phyloP scores from a whole-genome alignment of 2,329 filamentous ascomycete genomes.

The Metarhizium brunneum region DNA sequence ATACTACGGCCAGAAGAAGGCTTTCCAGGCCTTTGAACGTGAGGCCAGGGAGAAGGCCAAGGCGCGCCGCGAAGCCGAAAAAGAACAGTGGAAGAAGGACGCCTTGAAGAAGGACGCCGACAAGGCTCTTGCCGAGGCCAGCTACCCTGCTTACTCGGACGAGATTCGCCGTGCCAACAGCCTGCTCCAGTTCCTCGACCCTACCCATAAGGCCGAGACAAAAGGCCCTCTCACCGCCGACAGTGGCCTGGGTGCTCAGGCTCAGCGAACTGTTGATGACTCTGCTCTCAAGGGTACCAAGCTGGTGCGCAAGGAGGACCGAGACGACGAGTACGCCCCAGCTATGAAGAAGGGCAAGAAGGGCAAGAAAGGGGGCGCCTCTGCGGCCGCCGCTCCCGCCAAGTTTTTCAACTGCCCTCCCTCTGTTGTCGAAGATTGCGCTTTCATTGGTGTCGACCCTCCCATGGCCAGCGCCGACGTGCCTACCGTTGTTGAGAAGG shows the following conservation, averaged over 20 bases:
- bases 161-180: slow-evolving; percentile 86
- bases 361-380: slow-evolving; percentile 55
- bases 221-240: slow-evolving; percentile 55
- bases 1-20: slow-evolving; percentile 74
- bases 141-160: slow-evolving; percentile 79
- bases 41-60: slow-evolving; percentile 67
- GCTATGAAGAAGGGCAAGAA: slow-evolving; percentile 82
- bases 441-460: slow-evolving; percentile 74
- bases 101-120: slow-evolving; percentile 68
- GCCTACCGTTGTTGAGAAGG: slow-evolving; percentile 70
- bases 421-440: slow-evolving; percentile 84
- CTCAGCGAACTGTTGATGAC: slow-evolving; percentile 76
- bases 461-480: slow-evolving; percentile 82
- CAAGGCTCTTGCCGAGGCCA: slow-evolving; percentile 70
- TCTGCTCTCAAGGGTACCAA: slow-evolving; percentile 77
- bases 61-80: slow-evolving; percentile 75
- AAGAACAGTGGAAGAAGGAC: slow-evolving; percentile 61
- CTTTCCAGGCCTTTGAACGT: slow-evolving; percentile 74
- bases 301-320: slow-evolving; percentile 77
- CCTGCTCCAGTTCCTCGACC: slow-evolving; percentile 87
- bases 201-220: slow-evolving; percentile 52
- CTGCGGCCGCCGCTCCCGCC: slow-evolving; percentile 36
- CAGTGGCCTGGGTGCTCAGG: slow-evolving; percentile 68
- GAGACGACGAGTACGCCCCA: slow-evolving; percentile 77
- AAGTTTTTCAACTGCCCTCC: slow-evolving; percentile 74